Evolutionary conservation across 2,329 filamentous ascomycete genomes (phyloP).

Genomic region (Exutisphaerella laricina): DNA sequence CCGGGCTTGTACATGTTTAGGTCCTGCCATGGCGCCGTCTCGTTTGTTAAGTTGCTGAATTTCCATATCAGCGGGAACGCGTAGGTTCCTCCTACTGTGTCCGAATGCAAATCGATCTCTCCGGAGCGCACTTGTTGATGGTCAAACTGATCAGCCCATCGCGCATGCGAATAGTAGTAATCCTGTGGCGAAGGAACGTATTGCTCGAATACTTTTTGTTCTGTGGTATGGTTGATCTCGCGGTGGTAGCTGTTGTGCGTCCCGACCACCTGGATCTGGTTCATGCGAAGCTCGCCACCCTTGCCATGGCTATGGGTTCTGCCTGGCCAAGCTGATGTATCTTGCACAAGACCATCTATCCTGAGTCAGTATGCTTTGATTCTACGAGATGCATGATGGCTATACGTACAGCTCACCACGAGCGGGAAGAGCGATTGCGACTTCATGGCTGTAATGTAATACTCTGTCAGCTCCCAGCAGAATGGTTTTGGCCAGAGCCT

Average conservation of each 20-base stretch:
- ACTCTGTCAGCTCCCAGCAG: not conserved
- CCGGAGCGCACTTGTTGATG: conserved; percentile 45
- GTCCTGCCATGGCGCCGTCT: conserved; percentile 36
- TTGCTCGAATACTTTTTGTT: conserved; percentile 38
- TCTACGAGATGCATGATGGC: not conserved
- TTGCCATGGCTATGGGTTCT: conserved; percentile 7
- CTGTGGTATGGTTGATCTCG: conserved; percentile 38
- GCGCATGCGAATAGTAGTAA: conserved; percentile 46
- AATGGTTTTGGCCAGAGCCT: not conserved
- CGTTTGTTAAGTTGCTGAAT: conserved; percentile 35
- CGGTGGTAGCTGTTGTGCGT: conserved; percentile 51
- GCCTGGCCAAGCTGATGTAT: conserved; percentile 1
- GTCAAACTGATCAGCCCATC: conserved; percentile 41
- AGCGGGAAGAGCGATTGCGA: conserved; percentile 3
- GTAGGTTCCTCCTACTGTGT: conserved; percentile 46
- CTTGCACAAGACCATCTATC: conserved; percentile 9
- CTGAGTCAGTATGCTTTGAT: not conserved
- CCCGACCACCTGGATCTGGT: conserved; percentile 49
- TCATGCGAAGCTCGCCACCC: conserved; percentile 39
- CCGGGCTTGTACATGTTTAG: conserved; percentile 40
- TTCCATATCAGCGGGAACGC: conserved; percentile 42
- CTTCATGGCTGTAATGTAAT: conserved; percentile 2
- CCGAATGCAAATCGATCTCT: conserved; percentile 48
- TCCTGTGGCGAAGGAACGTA: conserved; percentile 37
- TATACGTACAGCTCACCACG: conserved; percentile 3